Evolutionary conservation across 1,284 basidiomycete species (phyloP).

Genomic region (Testicularia cyperi): DNA sequence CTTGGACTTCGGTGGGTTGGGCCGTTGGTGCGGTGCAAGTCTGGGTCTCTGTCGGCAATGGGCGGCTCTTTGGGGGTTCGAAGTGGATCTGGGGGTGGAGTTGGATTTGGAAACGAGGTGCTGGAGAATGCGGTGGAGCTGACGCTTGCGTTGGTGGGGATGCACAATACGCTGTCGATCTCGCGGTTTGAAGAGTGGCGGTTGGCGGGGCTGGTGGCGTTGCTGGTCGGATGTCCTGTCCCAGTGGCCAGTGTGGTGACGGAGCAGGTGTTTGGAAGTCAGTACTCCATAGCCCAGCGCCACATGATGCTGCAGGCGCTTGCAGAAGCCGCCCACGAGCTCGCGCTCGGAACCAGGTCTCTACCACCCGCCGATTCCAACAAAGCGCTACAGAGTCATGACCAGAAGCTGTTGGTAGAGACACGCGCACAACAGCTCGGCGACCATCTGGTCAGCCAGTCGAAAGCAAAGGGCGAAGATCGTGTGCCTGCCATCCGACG

Average conservation of each 20-base stretch:
- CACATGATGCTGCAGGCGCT: constrained; percentile 81
- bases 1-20: constrained; percentile 34
- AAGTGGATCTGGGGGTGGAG: too few relatives aligned
- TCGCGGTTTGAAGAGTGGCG: constrained; percentile 76
- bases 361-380: neutral
- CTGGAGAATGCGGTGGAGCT: constrained; percentile 87
- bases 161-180: constrained; percentile 82
- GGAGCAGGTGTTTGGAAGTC: constrained; percentile 88
- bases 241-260: constrained; percentile 71
- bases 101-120: constrained; percentile 60
- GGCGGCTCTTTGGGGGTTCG: too few relatives aligned
- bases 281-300: constrained; percentile 83
- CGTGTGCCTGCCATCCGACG: constrained; percentile 18
- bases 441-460: constrained; percentile 4
- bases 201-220: constrained; percentile 74
- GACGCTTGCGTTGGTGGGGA: constrained; percentile 70
- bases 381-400: neutral
- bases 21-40: constrained; percentile 43
- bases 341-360: constrained; percentile 64
- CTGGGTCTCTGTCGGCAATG: too few relatives aligned
- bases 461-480: constrained; percentile 21
- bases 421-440: neutral
- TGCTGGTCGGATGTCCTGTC: constrained; percentile 75
- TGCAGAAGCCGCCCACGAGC: constrained; percentile 78
- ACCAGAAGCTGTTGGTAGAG: neutral